Evolutionary conservation across 176 grass and related monocot genomes (phyloP).

Genomic region (maize (Zea mays)): DNA sequence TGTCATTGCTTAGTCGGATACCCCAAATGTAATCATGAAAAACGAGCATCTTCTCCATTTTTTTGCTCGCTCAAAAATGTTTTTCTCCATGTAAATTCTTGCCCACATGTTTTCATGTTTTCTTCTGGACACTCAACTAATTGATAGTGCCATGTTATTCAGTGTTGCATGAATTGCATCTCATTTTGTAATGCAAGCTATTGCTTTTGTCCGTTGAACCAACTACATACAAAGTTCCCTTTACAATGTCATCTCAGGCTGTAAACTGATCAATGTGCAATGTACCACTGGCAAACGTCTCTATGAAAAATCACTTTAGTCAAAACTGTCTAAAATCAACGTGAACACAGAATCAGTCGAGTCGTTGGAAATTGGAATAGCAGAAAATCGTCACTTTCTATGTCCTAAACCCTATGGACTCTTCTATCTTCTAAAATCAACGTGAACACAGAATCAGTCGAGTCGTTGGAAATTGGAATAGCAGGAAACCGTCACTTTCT

Average conservation of each 20-base stretch:
- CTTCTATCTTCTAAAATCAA: no score
- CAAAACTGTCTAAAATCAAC: no score
- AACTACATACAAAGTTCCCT: conserved; percentile 7
- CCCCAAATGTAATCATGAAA: conserved; percentile 77
- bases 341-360: no score
- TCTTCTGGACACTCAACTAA: neutral
- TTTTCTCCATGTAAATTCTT: conserved; percentile 14
- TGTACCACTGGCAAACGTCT: no score
- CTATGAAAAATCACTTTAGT: no score
- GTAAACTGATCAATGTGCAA: conserved; percentile 12
- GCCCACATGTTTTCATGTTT: neutral
- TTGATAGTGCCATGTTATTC: neutral
- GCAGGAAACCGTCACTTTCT: no score
- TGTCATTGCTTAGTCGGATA: conserved; percentile 82
- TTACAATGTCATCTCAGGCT: conserved; percentile 9
- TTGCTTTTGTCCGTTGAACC: conserved; percentile 2
- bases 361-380: no score
- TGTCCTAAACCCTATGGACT: no score
- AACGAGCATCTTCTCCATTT: conserved; percentile 2
- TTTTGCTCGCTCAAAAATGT: neutral
- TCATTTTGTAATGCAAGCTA: conserved; percentile 13
- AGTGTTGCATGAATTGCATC: neutral
- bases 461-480: no score
- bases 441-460: no score
- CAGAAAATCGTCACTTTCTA: no score